Base-by-base conservation (phyloP, 805 yeast genomes). In the Pichia kluyveri region DNA sequence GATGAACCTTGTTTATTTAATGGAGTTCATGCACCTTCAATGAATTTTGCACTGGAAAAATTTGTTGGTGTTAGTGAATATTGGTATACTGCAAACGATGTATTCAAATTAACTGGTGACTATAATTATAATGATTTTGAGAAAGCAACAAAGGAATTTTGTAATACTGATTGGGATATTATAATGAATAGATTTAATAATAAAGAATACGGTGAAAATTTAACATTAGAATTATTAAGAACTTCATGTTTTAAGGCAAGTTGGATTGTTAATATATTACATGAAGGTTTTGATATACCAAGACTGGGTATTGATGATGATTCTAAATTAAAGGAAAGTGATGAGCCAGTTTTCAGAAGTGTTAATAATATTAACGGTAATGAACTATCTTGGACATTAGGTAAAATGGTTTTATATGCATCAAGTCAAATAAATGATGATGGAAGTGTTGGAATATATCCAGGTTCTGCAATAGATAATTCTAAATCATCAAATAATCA, bases 51-150 rank as follows among this genome's bases (percentile, higher is more conserved):
- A 14, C 73, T 73, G 43, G 95, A 88, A 58, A 84, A 80, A 58
- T 90, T 93, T 65, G 84, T 93, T 30, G 99, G 99, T 0, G 83
- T 91, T 23, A 86, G 96, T 8, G 99, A 93, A 65, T 93, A 88
- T 68, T 93, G 98, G 97, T 91, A 93, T 62, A 88, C 97, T 0
- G 90, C 96, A 4, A 86, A 89, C 58, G 98, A 91, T 60, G 78
- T 91, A 5, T 90, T 90, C 62, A 79, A 83, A 38, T 75, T 88
- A 69, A 91, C 95, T 3, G 98, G 97, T 14, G 87, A 81, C 48
- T 90, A 90, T 62, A 86, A 86, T 59, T 91, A 81, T 60, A 72
- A 76, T 37, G 69, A 73, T 38, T 88, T 86, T 59, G 83, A 80
- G 60, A 76, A 70, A 36, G 75, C 77, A 45, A 85, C 89, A 4